Percentiles rank a stretch among this genome's conserved stretches.
phyloP scores from a whole-genome alignment of 345 rosid species.

The Arabidopsis thaliana region DNA sequence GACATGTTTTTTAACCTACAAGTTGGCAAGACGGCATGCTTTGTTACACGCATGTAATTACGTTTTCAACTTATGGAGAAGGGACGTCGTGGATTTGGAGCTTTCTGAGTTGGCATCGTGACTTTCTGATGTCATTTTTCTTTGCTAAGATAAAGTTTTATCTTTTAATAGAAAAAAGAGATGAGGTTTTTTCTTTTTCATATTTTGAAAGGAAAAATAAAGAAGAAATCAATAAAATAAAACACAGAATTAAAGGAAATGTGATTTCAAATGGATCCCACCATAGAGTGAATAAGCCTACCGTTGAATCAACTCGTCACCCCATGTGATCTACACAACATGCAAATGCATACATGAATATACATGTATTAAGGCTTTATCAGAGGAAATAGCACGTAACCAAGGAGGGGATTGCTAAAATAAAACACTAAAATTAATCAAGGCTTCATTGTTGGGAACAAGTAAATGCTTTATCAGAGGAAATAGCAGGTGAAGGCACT shows the following conservation, averaged over 20 bases:
- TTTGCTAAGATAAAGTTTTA: constrained; percentile 18
- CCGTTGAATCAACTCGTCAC: constrained; percentile 28
- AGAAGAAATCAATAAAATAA: background rate
- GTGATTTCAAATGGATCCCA: constrained; percentile 30
- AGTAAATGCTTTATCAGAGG: background rate
- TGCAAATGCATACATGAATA: background rate
- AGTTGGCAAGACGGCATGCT: constrained; percentile 17
- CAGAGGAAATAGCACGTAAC: too few relatives aligned
- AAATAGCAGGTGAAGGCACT: background rate
- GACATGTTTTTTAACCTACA: constrained; percentile 32
- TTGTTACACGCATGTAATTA: background rate
- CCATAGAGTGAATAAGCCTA: background rate
- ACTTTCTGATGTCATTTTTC: constrained; percentile 55
- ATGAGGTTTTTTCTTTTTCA: background rate
- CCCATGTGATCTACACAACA: constrained; percentile 39
- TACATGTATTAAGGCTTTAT: too few relatives aligned
- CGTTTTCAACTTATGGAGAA: constrained; percentile 16
- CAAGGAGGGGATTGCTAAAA: background rate
- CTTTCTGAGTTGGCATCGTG: constrained; percentile 58
- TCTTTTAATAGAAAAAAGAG: background rate
- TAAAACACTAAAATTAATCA: background rate
- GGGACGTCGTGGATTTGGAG: constrained; percentile 39
- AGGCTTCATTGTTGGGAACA: background rate
- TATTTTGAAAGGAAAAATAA: background rate
- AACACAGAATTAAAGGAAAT: constrained; percentile 7